Percentiles rank a stretch among this genome's conserved stretches.
phyloP scores from a whole-genome alignment of 169 alveolate genomes.

The Babesia microti region DNA sequence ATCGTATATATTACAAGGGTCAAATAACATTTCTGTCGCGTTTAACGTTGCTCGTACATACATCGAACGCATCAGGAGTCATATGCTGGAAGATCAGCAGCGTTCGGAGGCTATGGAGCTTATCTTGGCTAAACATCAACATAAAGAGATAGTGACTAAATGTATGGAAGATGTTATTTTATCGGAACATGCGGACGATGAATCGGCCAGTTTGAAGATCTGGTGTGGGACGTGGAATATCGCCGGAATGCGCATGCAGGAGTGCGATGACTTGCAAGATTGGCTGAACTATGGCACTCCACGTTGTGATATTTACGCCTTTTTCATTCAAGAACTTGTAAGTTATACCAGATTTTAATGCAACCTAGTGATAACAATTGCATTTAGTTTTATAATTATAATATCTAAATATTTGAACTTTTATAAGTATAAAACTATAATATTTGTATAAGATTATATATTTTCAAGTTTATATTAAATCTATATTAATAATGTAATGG shows the following conservation, averaged over 20 bases:
- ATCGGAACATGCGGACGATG: conserved; percentile 23
- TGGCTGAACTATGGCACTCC: conserved; percentile 43
- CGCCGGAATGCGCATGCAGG: conserved; percentile 44
- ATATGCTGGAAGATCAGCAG: conserved; percentile 15
- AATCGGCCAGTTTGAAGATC: conserved; percentile 28
- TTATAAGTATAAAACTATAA: no score
- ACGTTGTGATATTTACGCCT: conserved; percentile 46
- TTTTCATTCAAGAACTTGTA: conserved; percentile 59
- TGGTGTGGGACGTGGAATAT: conserved; percentile 68
- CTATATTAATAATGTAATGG: no score
- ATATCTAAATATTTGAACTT: no score
- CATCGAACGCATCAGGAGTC: conserved; percentile 21
- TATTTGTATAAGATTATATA: no score
- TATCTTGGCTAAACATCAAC: conserved; percentile 2
- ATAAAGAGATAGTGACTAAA: background rate
- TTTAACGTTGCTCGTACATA: conserved; percentile 27
- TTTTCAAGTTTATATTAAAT: no score
- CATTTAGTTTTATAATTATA: no score
- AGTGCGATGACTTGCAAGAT: conserved; percentile 41
- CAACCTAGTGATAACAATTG: no score
- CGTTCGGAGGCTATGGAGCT: conserved; percentile 15
- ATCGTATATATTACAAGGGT: conserved; percentile 65
- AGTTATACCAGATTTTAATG: conserved; percentile 33
- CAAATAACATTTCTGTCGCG: conserved; percentile 6
- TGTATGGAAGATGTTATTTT: no score